Base-by-base conservation (phyloP, 2,329 filamentous ascomycete genomes). In the Xylaria sp. region DNA sequence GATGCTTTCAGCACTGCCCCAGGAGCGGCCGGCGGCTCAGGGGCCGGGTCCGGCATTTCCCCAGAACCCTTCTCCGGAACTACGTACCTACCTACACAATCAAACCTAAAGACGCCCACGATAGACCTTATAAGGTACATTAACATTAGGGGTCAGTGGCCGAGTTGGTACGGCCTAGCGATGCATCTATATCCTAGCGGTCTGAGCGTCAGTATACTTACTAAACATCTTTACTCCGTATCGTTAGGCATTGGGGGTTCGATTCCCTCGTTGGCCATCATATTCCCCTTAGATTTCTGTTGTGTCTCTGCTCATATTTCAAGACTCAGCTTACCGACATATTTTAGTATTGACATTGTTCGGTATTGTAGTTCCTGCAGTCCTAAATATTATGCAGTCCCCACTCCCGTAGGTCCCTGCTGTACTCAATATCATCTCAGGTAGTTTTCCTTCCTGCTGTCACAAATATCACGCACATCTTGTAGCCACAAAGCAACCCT, bases 1-100 rank as follows among this genome's bases (percentile, higher is more conserved):
- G n/a, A 89, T 89, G 87, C 78, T 89, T 42, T 81, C 84, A 15
- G 79, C 79, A 6, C 80, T 84, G 51, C 86, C 87, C 0, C 79
- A 81, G 33, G 84, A 87, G 56, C 81, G 87, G 20, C 87, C 86
- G 1, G 79, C 81, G 0, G 86, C 86, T 4, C 75, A 79, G 10
- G 83, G 70, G 85, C 88, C n/a, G 83, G 11, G 2, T 2, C 53
- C 33, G 31, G n/a, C 33, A 23, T 15, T 23, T 23, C 33, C 17
- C 33, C 53, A 38, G 5, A 33, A 20, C 31, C 23, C 31, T 38
- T 13, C 31, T 38, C 31, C 31, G n/a, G 15, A 53, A 33, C 28
- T 53, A 31, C 49, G 26, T 53, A 10, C 6, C 13, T 51, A 6
- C 26, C 13, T 31, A 11, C 26, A 1, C 13, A 51, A 4, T 26